A percentile compares a stretch with the other conserved stretches of the same genome.
phyloP scores from a whole-genome alignment of 208 protist species.

The Trypanosoma vivax region DNA sequence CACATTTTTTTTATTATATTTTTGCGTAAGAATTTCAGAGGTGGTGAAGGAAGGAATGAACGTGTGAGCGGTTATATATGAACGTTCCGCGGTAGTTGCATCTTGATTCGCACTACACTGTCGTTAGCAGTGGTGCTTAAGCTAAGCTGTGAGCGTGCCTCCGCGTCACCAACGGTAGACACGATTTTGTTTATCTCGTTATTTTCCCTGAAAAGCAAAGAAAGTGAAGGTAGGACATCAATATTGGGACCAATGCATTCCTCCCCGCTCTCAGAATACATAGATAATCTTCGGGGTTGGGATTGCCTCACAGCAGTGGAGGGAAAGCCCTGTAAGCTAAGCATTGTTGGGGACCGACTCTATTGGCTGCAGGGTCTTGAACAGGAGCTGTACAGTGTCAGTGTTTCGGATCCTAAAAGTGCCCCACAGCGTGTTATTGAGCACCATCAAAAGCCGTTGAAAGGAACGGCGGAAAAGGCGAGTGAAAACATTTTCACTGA shows the following conservation, averaged over 20 bases:
- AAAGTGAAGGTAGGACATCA: neutral
- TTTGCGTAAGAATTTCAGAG: neutral
- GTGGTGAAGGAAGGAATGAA: too few relatives aligned
- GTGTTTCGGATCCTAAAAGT: constrained; percentile 8
- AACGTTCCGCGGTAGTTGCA: too few relatives aligned
- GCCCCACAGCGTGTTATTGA: constrained; percentile 12
- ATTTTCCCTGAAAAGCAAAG: neutral
- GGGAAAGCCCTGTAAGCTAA: constrained; percentile 60
- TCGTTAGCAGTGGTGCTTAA: too few relatives aligned
- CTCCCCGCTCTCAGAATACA: constrained; percentile 28
- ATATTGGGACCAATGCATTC: neutral
- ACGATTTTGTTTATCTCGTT: neutral
- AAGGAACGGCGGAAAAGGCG: neutral
- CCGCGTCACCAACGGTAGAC: neutral
- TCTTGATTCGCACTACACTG: too few relatives aligned
- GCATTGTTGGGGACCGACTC: constrained; percentile 37
- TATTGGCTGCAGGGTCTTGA: constrained; percentile 80
- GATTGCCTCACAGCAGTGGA: constrained; percentile 18
- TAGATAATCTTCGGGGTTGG: constrained; percentile 36
- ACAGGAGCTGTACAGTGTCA: constrained; percentile 55
- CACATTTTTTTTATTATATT: neutral
- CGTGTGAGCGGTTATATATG: too few relatives aligned
- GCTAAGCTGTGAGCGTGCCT: too few relatives aligned
- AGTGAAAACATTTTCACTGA: neutral
- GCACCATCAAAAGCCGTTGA: too few relatives aligned